Evolutionary conservation across 2,329 filamentous ascomycete species (phyloP).

Genomic region (Camptophora hylomeconis): DNA sequence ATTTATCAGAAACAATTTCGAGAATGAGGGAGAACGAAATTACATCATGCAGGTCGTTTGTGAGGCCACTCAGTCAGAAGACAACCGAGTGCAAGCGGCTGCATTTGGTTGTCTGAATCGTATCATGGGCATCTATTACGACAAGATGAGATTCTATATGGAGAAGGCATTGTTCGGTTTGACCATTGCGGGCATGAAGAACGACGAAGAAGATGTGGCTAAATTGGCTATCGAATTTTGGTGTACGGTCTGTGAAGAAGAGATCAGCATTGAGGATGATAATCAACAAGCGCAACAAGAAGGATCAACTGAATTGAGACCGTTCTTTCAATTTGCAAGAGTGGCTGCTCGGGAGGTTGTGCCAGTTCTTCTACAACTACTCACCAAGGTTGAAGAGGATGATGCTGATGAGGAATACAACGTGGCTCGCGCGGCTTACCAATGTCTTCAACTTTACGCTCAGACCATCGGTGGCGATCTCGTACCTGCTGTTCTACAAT

Average conservation of each 20-base stretch:
- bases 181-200: conserved; percentile 98
- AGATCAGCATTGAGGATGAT: conserved; percentile 95
- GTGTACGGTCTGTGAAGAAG: conserved; percentile 99
- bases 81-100: conserved; percentile 84
- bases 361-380: conserved; percentile 72
- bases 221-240: conserved; percentile 98
- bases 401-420: conserved; percentile 97
- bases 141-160: conserved; percentile 99
- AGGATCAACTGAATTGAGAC: conserved; percentile 69
- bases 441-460: conserved; percentile 88
- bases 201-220: conserved; percentile 88
- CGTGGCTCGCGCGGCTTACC: conserved; percentile 84
- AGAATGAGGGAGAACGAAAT: conserved; percentile 97
- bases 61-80: conserved; percentile 89
- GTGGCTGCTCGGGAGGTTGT: conserved; percentile 91
- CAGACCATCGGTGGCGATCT: conserved; percentile 79
- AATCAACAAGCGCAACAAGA: conserved; percentile 64
- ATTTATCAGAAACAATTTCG: conserved; percentile 96
- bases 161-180: conserved; percentile 97
- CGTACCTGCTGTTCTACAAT: conserved; percentile 73
- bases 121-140: conserved; percentile 98
- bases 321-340: conserved; percentile 90
- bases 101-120: conserved; percentile 95
- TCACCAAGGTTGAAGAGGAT: conserved; percentile 97
- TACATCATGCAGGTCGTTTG: conserved; percentile 99